A percentile compares a stretch with the other conserved stretches of the same genome.
Conservation (phyloP, 495 filamentous ascomycete genomes). For the Daldinia concentrica region DNA sequence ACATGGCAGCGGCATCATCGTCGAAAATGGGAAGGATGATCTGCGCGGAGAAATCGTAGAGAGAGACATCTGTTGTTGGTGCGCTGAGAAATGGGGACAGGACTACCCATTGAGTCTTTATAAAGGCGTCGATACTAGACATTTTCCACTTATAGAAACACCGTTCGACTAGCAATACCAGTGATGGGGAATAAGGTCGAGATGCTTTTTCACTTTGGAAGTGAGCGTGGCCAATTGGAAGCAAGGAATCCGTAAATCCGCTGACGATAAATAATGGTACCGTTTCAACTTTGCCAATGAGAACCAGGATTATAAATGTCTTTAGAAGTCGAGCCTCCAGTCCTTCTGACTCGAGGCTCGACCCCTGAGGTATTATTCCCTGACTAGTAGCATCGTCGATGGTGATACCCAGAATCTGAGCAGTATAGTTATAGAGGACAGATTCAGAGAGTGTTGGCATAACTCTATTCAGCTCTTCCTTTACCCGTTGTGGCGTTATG, state of each 20-base stretch:
- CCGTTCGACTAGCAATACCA: neutral
- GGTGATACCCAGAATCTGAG: neutral
- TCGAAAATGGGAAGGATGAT: constrained; percentile 13
- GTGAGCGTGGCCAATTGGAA: constrained; percentile 19
- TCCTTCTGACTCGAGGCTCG: neutral
- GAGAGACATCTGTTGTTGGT: constrained; percentile 1
- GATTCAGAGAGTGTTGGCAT: constrained; percentile 16
- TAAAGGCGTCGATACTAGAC: constrained; percentile 16
- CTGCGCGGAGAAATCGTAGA: constrained; percentile 13
- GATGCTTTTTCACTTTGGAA: neutral
- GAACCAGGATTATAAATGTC: constrained; percentile 19
- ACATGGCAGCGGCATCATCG: neutral
- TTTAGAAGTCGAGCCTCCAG: constrained; percentile 1
- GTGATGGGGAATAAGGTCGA: neutral
- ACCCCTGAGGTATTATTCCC: neutral
- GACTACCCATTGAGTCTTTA: constrained; percentile 25
- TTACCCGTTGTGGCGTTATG: constrained; percentile 17
- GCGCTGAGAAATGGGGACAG: constrained; percentile 19
- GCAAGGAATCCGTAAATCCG: constrained; percentile 21
- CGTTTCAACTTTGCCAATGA: constrained; percentile 17
- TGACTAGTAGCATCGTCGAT: neutral
- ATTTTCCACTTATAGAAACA: constrained; percentile 23
- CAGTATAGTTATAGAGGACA: constrained; percentile 18
- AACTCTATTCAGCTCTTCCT: constrained; percentile 22
- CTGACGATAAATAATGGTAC: constrained; percentile 18